A percentile compares a stretch with the other conserved stretches of the same genome.
phyloP scores from a whole-genome alignment of 2,329 filamentous ascomycete genomes.

The Tolypocladium tropicale region DNA sequence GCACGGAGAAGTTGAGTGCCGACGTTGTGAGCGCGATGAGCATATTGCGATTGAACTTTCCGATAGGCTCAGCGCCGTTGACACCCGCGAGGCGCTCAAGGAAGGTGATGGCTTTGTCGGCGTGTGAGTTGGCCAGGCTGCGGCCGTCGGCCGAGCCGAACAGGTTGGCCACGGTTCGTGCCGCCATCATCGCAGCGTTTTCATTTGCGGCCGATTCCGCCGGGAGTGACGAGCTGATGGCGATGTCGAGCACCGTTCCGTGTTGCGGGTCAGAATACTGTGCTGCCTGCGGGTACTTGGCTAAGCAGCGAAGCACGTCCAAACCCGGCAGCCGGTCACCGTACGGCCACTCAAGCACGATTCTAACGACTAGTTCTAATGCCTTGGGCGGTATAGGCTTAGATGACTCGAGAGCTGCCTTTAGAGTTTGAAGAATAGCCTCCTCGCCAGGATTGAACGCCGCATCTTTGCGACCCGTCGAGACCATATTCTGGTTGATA shows the following conservation, averaged over 20 bases:
- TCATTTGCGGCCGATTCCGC: constrained; percentile 50
- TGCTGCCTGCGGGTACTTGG: constrained; percentile 57
- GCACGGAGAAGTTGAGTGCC: constrained; percentile 75
- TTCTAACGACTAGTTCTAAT: constrained; percentile 56
- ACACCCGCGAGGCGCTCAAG: constrained; percentile 52
- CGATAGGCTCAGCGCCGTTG: constrained; percentile 35
- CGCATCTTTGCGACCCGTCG: constrained; percentile 60
- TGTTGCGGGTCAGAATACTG: constrained; percentile 41
- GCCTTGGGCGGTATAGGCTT: constrained; percentile 39
- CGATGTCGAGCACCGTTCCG: constrained; percentile 49
- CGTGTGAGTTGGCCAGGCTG: constrained; percentile 46
- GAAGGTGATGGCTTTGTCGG: constrained; percentile 49
- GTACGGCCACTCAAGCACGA: constrained; percentile 71
- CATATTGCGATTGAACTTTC: constrained; percentile 62
- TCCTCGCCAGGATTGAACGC: constrained; percentile 67
- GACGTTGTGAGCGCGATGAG: constrained; percentile 73
- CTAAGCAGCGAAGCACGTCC: constrained; percentile 77
- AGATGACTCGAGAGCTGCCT: constrained; percentile 51
- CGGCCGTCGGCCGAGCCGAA: constrained; percentile 69
- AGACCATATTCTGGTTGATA: constrained; percentile 63
- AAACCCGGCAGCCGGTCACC: constrained; percentile 72
- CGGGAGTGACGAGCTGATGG: constrained; percentile 27
- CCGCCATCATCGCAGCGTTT: constrained; percentile 81
- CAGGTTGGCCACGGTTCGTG: constrained; percentile 73
- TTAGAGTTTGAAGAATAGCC: constrained; percentile 48